A percentile compares a stretch with the other conserved stretches of the same genome.
Evolutionary conservation across 2,329 filamentous ascomycete genomes (phyloP).

Genomic region (Colletotrichum filicis): DNA sequence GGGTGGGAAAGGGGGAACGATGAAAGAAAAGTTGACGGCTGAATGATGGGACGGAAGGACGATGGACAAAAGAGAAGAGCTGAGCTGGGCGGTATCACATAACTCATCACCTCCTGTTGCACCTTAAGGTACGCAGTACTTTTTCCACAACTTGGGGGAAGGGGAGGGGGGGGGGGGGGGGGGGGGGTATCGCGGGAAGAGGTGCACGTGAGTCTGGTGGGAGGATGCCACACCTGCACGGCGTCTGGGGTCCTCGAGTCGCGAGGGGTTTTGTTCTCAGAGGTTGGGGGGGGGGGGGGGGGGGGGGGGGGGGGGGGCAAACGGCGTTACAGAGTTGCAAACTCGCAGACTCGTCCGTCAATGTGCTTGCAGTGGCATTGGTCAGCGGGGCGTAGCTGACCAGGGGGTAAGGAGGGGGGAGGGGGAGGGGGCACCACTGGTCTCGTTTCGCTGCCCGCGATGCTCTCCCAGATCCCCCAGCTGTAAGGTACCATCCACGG

Average conservation of each 20-base stretch:
- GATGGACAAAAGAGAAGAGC: conserved; percentile 19
- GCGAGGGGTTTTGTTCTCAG: too few species aligned
- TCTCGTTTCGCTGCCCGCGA: too few species aligned
- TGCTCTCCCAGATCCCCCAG: too few species aligned
- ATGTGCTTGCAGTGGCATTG: conserved; percentile 35
- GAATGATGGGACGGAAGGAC: conserved; percentile 31
- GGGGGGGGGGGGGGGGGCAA: conserved; percentile 8
- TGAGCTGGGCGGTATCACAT: conserved; percentile 28
- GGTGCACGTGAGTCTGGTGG: too few species aligned
- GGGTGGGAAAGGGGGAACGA: neutral
- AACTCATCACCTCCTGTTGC: conserved; percentile 9
- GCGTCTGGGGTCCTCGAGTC: too few species aligned
- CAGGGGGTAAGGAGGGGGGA: neutral
- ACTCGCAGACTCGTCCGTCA: conserved; percentile 33
- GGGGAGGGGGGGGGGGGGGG: conserved; percentile 14
- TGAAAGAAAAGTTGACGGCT: neutral
- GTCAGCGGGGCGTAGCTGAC: conserved; percentile 27
- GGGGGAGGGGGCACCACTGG: neutral
- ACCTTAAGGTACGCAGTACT: neutral
- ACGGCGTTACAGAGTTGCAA: conserved; percentile 35
- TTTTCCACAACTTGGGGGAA: neutral
- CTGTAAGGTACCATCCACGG: too few species aligned
- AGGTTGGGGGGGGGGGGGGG: conserved; percentile 7
- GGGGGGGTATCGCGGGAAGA: too few species aligned
- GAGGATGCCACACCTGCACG: too few species aligned